Conservation (phyloP, 352 stramenopile species). For the Phytopythium vexans region DNA sequence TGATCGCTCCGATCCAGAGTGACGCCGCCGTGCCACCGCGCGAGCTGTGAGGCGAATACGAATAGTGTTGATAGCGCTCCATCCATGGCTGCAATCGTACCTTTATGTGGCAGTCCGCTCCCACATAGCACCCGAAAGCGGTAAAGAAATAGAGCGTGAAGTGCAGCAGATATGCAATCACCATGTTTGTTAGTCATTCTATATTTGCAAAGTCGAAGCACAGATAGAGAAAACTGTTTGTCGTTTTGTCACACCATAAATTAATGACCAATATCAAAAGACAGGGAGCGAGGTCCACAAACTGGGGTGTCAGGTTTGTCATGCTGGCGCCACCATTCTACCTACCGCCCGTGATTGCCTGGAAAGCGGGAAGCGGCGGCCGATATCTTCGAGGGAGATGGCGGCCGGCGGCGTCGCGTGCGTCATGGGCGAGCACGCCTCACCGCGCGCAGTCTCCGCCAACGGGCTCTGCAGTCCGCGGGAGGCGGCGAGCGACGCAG, state of each 20-base stretch:
- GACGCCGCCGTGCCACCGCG: constrained; percentile 19
- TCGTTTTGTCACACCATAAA: no score
- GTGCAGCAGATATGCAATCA: no score
- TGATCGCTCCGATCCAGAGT: constrained; percentile 44
- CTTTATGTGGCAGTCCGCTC: no score
- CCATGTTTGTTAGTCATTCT: no score
- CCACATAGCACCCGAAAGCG: no score
- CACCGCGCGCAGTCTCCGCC: neutral
- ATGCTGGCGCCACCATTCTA: no score
- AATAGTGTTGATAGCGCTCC: neutral
- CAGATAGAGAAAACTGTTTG: neutral
- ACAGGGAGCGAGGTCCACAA: no score
- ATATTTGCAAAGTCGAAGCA: neutral
- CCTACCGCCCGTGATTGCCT: no score
- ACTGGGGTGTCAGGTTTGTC: no score
- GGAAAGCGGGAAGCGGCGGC: neutral
- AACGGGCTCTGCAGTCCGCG: neutral
- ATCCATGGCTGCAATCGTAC: neutral
- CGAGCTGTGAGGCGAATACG: constrained; percentile 13
- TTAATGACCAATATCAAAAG: no score
- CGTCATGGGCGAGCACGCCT: neutral
- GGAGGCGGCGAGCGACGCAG: neutral
- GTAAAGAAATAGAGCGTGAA: no score
- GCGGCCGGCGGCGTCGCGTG: neutral
- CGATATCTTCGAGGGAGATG: neutral